A percentile compares a stretch with the other conserved stretches of the same genome.
Evolutionary conservation across 805 yeast species (phyloP).

Genomic region (Spathaspora girioi): DNA sequence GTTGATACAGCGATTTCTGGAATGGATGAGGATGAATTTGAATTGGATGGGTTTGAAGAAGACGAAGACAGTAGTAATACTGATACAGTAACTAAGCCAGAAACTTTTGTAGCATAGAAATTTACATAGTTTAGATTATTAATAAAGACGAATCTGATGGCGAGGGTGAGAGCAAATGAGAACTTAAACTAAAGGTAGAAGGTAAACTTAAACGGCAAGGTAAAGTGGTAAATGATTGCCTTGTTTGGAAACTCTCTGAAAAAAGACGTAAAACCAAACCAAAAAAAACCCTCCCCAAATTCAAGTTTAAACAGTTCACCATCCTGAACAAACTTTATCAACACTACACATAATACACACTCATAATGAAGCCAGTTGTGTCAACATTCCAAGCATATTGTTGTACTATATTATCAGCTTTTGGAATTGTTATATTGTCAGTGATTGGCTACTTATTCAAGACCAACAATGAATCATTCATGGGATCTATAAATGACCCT

Average conservation of each 20-base stretch:
- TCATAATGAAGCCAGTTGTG: constrained; percentile 40
- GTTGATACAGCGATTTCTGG: constrained; percentile 4
- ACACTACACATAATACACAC: not conserved
- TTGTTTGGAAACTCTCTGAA: too few relatives aligned
- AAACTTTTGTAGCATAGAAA: not conserved
- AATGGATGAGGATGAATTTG: constrained; percentile 5
- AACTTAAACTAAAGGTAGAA: not conserved
- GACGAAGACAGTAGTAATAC: constrained; percentile 15
- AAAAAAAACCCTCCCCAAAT: not conserved
- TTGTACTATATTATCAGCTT: constrained; percentile 89
- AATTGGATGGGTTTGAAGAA: constrained; percentile 6
- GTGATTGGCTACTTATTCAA: constrained; percentile 82
- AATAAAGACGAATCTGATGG: not conserved
- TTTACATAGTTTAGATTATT: not conserved
- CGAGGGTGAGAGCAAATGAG: not conserved
- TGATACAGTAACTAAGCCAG: constrained; percentile 3
- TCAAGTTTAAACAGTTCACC: not conserved
- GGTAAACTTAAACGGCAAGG: not conserved
- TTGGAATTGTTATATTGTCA: constrained; percentile 83
- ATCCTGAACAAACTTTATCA: not conserved
- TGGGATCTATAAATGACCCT: constrained; percentile 89
- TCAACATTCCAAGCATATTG: constrained; percentile 85
- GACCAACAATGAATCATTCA: constrained; percentile 81
- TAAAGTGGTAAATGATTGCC: too few relatives aligned
- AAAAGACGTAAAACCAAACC: not conserved